Base-by-base conservation (phyloP, 805 yeast species). In the Naumovozyma baii region DNA sequence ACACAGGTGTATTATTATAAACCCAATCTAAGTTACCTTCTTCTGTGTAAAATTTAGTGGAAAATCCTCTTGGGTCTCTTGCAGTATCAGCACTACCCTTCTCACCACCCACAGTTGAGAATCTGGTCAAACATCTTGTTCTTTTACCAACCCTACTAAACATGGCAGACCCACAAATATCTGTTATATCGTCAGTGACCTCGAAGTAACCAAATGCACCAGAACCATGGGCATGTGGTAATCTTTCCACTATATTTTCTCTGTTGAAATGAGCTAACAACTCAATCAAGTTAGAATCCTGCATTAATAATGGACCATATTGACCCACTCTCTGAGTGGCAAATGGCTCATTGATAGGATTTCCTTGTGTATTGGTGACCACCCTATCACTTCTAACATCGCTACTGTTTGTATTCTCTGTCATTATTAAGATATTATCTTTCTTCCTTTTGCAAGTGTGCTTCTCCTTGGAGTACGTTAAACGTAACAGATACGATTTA, bases 201-300 rank as follows among this genome's bases (percentile, higher is more conserved):
- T 83, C 94, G 59, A 86, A 86, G 49, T 70, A 73, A 49, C 95
- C 95, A 59, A 70, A 83, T 8, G 95, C 95, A 57, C 95, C 95
- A 12, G 88, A 82, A 50, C 95, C 95, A 61, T 85, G 85, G 39
- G 95, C 95, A 57, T 85, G 95, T 28, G 86, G 95, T 41, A 85
- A 94, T 64, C 95, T 73, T 67, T 86, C 95, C 10, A 95, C 95
- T 48, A 85, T 81, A 63, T 95, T 70, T 64, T 85, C 95, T 50
- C 94, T 72, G 65, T 83, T 94, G 54, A 85, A 85, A 62, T 84
- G 95, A 16, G 94, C 88, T 41, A 85, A 63, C 2, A 85, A 73
- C 54, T 85, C 95, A 52, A 85, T 71, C 63, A 85, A 66, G 57
- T 78, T 78, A 65, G 82, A 80, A 60, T 85, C 95, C 60, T 85